Evolutionary conservation across 1,284 basidiomycete species (phyloP).

Genomic region (Anthracocystis panici-leucophaei): DNA sequence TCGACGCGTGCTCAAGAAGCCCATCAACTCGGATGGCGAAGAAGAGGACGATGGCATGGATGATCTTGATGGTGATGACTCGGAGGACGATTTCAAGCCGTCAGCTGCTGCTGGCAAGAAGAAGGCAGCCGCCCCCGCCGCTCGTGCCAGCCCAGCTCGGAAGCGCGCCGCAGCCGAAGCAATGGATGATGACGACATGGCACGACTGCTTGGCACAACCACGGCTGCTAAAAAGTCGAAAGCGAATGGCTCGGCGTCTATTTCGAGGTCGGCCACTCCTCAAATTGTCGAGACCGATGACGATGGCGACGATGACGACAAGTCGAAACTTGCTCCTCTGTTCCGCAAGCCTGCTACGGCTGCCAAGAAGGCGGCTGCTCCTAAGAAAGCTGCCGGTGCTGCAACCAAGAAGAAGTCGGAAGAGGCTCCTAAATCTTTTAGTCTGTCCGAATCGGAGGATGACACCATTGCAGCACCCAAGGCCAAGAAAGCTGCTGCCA

Average conservation of each 20-base stretch:
- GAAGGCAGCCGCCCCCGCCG: conserved; percentile 30
- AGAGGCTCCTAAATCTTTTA: conserved; percentile 34
- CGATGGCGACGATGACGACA: conserved; percentile 21
- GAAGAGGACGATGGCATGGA: conserved; percentile 56
- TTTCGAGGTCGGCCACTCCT: conserved; percentile 42
- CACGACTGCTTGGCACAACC: conserved; percentile 24
- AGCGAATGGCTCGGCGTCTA: conserved; percentile 19
- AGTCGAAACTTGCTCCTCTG: conserved; percentile 36
- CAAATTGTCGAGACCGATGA: conserved; percentile 32
- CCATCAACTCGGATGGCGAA: conserved; percentile 74
- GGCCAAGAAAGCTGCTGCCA: conserved; percentile 30
- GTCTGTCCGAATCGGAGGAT: conserved; percentile 48
- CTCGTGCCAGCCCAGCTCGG: conserved; percentile 24
- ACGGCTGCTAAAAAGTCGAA: conserved; percentile 35
- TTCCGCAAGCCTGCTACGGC: conserved; percentile 19
- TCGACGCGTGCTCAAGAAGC: conserved; percentile 72
- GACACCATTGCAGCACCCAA: conserved; percentile 41
- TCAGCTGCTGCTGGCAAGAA: conserved; percentile 36
- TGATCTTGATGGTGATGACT: conserved; percentile 41
- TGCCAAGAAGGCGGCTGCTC: conserved; percentile 19
- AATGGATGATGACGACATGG: conserved; percentile 47
- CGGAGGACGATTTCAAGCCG: conserved; percentile 58
- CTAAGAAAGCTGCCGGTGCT: conserved; percentile 20
- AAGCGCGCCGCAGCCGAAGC: conserved; percentile 47
- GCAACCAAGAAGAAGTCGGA: conserved; percentile 27